Base-by-base conservation (phyloP, 345 rosid species). In the Eucalyptus pauciflora region DNA sequence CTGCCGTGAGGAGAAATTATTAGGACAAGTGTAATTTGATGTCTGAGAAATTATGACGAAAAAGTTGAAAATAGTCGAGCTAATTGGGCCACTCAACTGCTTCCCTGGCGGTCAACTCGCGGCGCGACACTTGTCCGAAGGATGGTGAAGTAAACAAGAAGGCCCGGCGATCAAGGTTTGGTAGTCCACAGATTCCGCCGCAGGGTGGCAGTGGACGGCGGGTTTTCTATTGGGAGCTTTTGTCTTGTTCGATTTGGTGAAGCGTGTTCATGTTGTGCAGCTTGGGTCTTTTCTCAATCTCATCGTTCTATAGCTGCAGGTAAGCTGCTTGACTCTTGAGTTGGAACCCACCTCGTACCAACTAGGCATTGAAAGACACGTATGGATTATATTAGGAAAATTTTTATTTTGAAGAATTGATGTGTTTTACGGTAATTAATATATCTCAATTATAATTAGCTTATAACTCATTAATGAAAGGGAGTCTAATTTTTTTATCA, bases 1-100 rank as follows among this genome's bases (percentile, higher is more conserved):
- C 4, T 1, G 24, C 14, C 4, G 12, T 13, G 0, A 13, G 1
- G 62, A 5, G 0, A 31, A 31, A 16, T n/a, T 31, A 67, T 67
- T 37, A 18, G 17, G 81, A 71, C 45, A 17, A 71, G 81, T 20
- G 7, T 71, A 71, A 9, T 37, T 37, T 37, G 46, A 71, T 18
- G 46, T 37, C 43, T 10, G 46, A 27, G 3, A 71, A 37, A 71
- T 20, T 37, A 37, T 18, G 83, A 17, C 13, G 46, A 37, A 71
- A 4, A 5, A 18, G 83, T 18, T 37, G 5, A 17, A 71, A 69
- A 37, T 18, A 1, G 80, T 37, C 46, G 43, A 5, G 11, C 83
- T 1, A 41, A 18, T 7, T 69, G 2, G 11, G 0, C 10, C 45
- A 9, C 80, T 71, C 48, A 41, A 76, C 83, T 37, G 83, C 48